Evolutionary conservation across 768 basidiomycete species (phyloP).

Genomic region (Daedalea quercina): DNA sequence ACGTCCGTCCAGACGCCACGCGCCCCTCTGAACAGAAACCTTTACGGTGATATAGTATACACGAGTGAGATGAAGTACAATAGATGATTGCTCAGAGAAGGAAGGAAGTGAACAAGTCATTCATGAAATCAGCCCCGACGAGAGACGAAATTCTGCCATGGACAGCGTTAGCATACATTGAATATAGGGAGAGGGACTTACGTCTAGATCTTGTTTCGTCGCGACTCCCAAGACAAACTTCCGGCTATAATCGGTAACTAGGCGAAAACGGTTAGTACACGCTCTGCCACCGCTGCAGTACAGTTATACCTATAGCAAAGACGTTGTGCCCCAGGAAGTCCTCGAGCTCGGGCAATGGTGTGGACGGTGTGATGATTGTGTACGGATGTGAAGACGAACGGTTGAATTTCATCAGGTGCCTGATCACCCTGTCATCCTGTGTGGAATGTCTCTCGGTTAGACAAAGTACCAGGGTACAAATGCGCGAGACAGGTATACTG

Average conservation of each 20-base stretch:
- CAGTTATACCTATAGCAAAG: slow-evolving; percentile 60
- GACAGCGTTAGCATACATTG: background rate
- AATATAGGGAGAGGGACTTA: slow-evolving; percentile 5
- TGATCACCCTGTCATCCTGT: slow-evolving; percentile 64
- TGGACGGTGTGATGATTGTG: slow-evolving; percentile 73
- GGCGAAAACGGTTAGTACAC: background rate
- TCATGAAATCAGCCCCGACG: slow-evolving; percentile 20
- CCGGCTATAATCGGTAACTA: slow-evolving; percentile 77
- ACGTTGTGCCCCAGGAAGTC: slow-evolving; percentile 64
- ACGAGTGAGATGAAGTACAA: too few relatives aligned
- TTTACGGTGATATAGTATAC: too few relatives aligned
- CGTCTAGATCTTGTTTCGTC: slow-evolving; percentile 68
- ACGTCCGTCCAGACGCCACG: too few relatives aligned
- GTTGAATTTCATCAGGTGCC: slow-evolving; percentile 71
- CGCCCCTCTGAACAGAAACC: too few relatives aligned
- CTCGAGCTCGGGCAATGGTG: slow-evolving; percentile 77
- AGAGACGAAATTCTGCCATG: slow-evolving; percentile 28
- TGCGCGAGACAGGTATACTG: slow-evolving; percentile 41
- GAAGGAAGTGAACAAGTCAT: too few relatives aligned
- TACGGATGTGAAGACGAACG: slow-evolving; percentile 57
- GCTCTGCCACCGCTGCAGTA: too few relatives aligned
- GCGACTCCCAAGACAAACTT: slow-evolving; percentile 83
- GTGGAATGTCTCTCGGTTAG: background rate
- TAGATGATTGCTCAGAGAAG: too few relatives aligned
- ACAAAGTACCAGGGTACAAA: background rate